Evolutionary conservation across 73 alveolate species (phyloP), one percentile per base, ranked within the genome.

Genomic region (Effrenium voratum): DNA sequence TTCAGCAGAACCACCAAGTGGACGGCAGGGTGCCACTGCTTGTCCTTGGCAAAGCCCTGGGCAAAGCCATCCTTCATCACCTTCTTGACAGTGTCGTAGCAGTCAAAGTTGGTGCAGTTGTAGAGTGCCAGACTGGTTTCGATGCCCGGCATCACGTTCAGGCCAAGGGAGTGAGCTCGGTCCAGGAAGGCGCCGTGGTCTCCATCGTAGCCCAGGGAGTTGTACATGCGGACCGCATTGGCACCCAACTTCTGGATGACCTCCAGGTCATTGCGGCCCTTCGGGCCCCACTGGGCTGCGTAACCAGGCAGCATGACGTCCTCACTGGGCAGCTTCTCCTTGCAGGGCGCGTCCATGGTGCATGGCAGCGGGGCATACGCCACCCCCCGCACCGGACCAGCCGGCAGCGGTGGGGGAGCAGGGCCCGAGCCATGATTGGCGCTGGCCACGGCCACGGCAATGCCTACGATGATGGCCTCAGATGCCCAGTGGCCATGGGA

Each of bases 41-140:
- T 90, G 72, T 86, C 96, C 57, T 90, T 90, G 41, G 96, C 96
- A 30, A 90, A 90, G 40, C 96, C 96, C 96, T 66, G 28, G 87
- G 96, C 63, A 45, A 90, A 90, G 49, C 96, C 96, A 15, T 85
- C 45, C 86, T 66, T 90, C 43, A 90, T 49, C 57, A 46, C 96
- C 96, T 90, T 19, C 75, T 87, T 87, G 38, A 87, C 95, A 1
- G 95, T 87, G 38, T 59, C 95, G 26, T 87, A 87, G 83, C 95
- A 87, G 47, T 87, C 95, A 36, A 87, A 87, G 50, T 87, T 68
- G 15, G 95, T 87, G 95, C 95, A 87, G 84, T 87, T 87, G 84
- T 63, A 55, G 3, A 87, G 38, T 24, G 83, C 95, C 66, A 87
- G 26, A 52, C 26, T 8, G 26, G 19, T 52, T 8, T 12, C 63